A percentile compares a stretch with the other conserved stretches of the same genome.
Conservation (phyloP, 148 eudicot species). For the Nepenthes gracilis region DNA sequence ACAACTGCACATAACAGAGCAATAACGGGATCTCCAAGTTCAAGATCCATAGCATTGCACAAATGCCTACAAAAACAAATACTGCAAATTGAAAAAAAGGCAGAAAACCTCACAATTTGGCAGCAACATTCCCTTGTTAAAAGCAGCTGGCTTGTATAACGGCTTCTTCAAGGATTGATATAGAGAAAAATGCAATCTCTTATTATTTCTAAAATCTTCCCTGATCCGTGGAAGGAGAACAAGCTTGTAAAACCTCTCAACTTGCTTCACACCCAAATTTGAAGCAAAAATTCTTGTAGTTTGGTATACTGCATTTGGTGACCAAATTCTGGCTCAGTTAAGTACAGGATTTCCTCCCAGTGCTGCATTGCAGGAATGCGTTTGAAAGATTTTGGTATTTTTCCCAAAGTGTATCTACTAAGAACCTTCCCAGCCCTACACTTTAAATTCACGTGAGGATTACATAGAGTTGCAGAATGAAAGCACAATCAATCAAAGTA, state of each 20-base stretch:
- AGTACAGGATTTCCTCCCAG: slow-evolving; percentile 74
- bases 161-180: slow-evolving; percentile 69
- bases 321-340: slow-evolving; percentile 98
- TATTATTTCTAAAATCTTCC: slow-evolving; percentile 70
- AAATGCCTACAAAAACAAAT: background rate
- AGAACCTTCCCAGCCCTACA: slow-evolving; percentile 79
- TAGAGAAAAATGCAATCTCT: slow-evolving; percentile 69
- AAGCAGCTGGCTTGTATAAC: slow-evolving; percentile 90
- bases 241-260: slow-evolving; percentile 66
- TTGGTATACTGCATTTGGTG: slow-evolving; percentile 71
- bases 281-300: slow-evolving; percentile 94
- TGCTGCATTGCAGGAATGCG: slow-evolving; percentile 48
- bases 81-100: background rate
- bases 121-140: slow-evolving; percentile 83
- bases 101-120: slow-evolving; percentile 71
- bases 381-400: slow-evolving; percentile 74
- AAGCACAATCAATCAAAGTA: background rate
- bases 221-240: slow-evolving; percentile 86
- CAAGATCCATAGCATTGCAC: background rate
- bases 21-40: too few species aligned
- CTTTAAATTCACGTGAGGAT: background rate
- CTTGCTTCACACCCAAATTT: slow-evolving; percentile 70
- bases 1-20: too few species aligned
- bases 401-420: slow-evolving; percentile 63
- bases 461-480: background rate